These are phyloP conservation scores for Tuber melanosporum DNA, from an alignment of 495 filamentous ascomycete genomes.

Conservation along the genomic window DNA sequence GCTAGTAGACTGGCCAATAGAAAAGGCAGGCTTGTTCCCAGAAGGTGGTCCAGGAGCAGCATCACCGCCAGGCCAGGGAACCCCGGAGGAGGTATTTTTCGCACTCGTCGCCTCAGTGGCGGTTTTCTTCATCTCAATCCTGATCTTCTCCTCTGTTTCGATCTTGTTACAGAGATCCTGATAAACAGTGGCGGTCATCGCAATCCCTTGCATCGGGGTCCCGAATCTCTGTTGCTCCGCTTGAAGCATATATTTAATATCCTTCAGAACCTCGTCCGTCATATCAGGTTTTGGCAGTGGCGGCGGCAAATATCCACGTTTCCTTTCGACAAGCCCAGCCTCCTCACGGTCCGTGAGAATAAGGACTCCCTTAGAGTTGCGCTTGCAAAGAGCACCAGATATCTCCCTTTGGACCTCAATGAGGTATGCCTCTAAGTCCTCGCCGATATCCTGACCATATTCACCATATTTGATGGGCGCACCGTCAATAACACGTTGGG, in stretches of 20 bases:
- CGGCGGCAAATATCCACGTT: neutral
- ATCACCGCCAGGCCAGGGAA: neutral
- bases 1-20: neutral
- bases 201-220: neutral
- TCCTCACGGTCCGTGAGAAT: neutral
- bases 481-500: neutral
- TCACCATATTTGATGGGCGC: neutral
- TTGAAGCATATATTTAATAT: neutral
- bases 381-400: neutral
- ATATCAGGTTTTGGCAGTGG: neutral
- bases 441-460: neutral
- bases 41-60: neutral
- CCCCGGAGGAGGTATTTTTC: neutral
- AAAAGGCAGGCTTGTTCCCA: neutral
- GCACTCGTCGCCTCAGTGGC: neutral
- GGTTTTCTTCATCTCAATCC: neutral
- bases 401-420: neutral
- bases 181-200: neutral
- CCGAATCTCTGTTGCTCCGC: neutral
- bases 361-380: neutral
- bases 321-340: neutral
- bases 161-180: neutral
- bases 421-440: neutral
- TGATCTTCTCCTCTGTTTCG: neutral
- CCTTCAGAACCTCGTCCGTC: neutral